These are phyloP conservation scores for Notholithocarpus densiflorus DNA, from an alignment of 306 rosid genomes.

Conservation along the genomic window DNA sequence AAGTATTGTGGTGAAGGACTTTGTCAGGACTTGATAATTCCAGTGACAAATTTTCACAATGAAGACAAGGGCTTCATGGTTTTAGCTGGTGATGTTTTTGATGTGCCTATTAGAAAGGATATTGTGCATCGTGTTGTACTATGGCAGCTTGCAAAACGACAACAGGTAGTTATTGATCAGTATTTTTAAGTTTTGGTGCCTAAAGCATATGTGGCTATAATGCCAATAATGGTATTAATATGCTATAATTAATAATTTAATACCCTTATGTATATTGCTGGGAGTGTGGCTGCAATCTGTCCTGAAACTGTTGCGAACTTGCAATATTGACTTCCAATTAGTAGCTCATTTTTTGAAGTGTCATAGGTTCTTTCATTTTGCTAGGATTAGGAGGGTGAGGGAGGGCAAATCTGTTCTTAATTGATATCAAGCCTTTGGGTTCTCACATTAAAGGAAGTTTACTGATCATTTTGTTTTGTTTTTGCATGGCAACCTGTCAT, in stretches of 20 bases:
- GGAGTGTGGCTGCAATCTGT: neutral
- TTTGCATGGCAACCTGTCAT: neutral
- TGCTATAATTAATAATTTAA: neutral
- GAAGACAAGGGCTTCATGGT: slow-evolving; percentile 90
- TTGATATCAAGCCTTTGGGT: neutral
- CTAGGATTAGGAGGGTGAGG: neutral
- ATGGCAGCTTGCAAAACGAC: slow-evolving; percentile 95
- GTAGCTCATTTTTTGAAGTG: neutral
- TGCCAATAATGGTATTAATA: slow-evolving; percentile 13
- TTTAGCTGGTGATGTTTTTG: slow-evolving; percentile 92
- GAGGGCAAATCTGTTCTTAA: neutral
- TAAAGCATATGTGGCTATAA: slow-evolving; percentile 8
- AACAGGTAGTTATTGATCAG: slow-evolving; percentile 52
- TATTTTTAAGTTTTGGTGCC: slow-evolving; percentile 18
- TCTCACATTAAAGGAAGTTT: neutral
- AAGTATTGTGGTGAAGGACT: slow-evolving; percentile 52
- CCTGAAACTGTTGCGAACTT: neutral
- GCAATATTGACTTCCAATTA: neutral
- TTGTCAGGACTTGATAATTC: slow-evolving; percentile 77
- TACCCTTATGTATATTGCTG: neutral
- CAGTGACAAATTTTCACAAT: slow-evolving; percentile 75
- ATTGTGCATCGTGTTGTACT: slow-evolving; percentile 81
- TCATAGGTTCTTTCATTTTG: neutral
- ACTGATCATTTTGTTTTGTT: neutral
- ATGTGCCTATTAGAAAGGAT: slow-evolving; percentile 86